phyloP scores from a whole-genome alignment of 257 asterid species.

The Nicotiana obtusifolia region DNA sequence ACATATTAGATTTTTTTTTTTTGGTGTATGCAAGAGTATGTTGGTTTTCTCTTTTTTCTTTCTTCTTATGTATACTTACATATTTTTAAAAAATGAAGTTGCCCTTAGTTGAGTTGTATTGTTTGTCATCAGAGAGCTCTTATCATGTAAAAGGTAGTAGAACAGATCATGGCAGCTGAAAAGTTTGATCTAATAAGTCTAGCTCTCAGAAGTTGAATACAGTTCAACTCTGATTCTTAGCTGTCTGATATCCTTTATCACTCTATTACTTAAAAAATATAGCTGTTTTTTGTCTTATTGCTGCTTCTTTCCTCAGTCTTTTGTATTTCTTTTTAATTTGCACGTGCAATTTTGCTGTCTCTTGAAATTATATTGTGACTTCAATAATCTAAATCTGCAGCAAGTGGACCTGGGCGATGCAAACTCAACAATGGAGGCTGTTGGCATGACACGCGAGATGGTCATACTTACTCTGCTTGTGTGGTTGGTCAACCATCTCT shows the following conservation, averaged over 20 bases:
- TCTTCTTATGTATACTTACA: not conserved
- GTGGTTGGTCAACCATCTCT: slow-evolving; percentile 44
- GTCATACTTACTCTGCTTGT: slow-evolving; percentile 71
- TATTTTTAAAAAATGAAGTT: not conserved
- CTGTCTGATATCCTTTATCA: not conserved
- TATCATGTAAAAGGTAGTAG: slow-evolving; percentile 2
- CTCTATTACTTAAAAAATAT: not conserved
- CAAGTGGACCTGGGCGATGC: slow-evolving; percentile 72
- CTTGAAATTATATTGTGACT: not conserved
- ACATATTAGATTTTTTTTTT: not conserved
- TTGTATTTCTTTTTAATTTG: not conserved
- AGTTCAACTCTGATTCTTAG: not conserved
- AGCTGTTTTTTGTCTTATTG: not conserved
- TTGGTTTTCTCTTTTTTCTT: not conserved
- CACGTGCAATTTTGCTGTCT: not conserved
- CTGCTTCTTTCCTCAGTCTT: not conserved
- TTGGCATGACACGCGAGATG: slow-evolving; percentile 67
- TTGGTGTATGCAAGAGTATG: not conserved
- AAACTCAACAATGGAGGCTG: slow-evolving; percentile 83
- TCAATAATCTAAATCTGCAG: slow-evolving; percentile 20
- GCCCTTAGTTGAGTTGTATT: not conserved
- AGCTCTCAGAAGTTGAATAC: not conserved
- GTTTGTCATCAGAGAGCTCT: not conserved
- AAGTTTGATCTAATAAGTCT: not conserved
- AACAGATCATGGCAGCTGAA: not conserved